phyloP scores from a whole-genome alignment of 2,329 filamentous ascomycete species.

The Rugonectria rugulosa region DNA sequence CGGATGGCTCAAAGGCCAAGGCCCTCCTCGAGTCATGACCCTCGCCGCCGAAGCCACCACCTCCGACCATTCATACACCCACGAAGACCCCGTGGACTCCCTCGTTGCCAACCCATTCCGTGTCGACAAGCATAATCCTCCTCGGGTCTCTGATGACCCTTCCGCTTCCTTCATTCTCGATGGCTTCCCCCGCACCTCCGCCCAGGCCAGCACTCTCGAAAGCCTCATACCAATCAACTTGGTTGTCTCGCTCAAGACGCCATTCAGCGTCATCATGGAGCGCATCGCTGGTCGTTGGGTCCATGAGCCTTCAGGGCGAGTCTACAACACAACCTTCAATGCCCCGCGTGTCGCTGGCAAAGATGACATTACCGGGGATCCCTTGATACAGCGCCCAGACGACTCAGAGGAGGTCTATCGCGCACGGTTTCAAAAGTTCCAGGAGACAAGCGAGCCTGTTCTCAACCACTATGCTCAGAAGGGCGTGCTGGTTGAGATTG shows the following conservation, averaged over 20 bases:
- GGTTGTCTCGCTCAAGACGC: slow-evolving; percentile 86
- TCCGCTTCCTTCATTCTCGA: slow-evolving; percentile 93
- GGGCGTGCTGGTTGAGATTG: slow-evolving; percentile 85
- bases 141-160: slow-evolving; percentile 70
- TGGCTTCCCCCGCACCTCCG: slow-evolving; percentile 89
- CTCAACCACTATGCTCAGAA: slow-evolving; percentile 88
- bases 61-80: slow-evolving; percentile 46
- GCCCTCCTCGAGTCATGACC: slow-evolving; percentile 58
- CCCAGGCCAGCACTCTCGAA: slow-evolving; percentile 81
- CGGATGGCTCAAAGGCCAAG: slow-evolving; percentile 75
- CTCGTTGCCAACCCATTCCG: slow-evolving; percentile 51
- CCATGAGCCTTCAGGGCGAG: slow-evolving; percentile 86
- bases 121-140: slow-evolving; percentile 47
- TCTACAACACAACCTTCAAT: slow-evolving; percentile 96
- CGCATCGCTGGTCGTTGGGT: slow-evolving; percentile 94
- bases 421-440: slow-evolving; percentile 80
- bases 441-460: slow-evolving; percentile 84
- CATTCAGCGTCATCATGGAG: slow-evolving; percentile 83
- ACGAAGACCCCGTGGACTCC: slow-evolving; percentile 46
- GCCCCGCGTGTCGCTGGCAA: slow-evolving; percentile 79
- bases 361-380: slow-evolving; percentile 92
- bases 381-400: slow-evolving; percentile 81
- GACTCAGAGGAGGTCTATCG: slow-evolving; percentile 89
- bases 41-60: slow-evolving; percentile 54
- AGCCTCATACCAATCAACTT: slow-evolving; percentile 91